phyloP scores from a whole-genome alignment of 2,329 filamentous ascomycete species.

The Alternaria gaisen region DNA sequence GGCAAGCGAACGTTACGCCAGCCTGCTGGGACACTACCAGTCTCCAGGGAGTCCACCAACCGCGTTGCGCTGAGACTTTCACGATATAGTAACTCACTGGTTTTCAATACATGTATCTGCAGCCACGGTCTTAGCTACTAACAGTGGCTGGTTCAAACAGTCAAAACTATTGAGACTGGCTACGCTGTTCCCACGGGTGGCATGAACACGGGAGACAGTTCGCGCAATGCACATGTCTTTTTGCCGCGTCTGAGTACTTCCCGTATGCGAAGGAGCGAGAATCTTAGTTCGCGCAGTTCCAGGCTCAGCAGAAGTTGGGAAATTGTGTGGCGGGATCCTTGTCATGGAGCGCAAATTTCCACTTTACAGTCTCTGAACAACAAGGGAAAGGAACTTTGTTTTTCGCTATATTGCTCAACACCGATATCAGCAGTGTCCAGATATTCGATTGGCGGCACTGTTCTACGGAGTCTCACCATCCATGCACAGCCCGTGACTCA shows the following conservation, averaged over 20 bases:
- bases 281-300: not conserved
- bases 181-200: not conserved
- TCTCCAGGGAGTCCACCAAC: slow-evolving; percentile 11
- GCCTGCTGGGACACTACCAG: slow-evolving; percentile 15
- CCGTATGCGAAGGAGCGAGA: not conserved
- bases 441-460: not conserved
- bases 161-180: not conserved
- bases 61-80: slow-evolving; percentile 1
- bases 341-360: not conserved
- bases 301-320: not conserved
- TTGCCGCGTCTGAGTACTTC: not conserved
- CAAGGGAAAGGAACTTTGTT: not conserved
- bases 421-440: not conserved
- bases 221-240: not conserved
- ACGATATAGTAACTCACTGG: slow-evolving; percentile 27
- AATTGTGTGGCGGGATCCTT: not conserved
- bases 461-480: not conserved
- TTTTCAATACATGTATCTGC: slow-evolving; percentile 43
- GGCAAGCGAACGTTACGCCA: slow-evolving; percentile 23
- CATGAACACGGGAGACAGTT: not conserved
- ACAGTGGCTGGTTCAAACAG: not conserved
- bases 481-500: not conserved
- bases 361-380: not conserved
- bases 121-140: slow-evolving; percentile 24
- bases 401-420: not conserved